phyloP scores from a whole-genome alignment of 257 asterid genomes.

The Perilla frutescens region DNA sequence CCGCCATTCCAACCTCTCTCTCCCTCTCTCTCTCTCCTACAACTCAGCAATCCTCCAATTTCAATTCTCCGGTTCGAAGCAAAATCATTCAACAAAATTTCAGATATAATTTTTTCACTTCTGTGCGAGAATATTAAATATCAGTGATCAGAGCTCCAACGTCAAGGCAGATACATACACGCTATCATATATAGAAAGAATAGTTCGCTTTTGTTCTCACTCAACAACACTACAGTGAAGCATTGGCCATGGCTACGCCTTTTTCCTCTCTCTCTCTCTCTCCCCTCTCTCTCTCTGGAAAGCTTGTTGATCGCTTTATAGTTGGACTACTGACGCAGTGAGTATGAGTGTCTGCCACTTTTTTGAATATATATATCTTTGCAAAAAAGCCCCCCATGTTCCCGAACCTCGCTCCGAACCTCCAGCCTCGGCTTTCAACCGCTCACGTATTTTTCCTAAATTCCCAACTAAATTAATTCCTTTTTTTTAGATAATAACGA shows the following conservation, averaged over 20 bases:
- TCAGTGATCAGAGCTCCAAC: slow-evolving; percentile 28
- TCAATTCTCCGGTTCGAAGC: slow-evolving; percentile 31
- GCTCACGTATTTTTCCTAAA: slow-evolving; percentile 10
- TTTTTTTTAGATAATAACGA: not conserved
- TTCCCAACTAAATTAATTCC: not conserved
- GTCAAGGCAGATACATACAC: slow-evolving; percentile 28
- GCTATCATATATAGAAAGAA: slow-evolving; percentile 21
- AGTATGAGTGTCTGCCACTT: slow-evolving; percentile 39
- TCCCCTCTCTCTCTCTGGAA: slow-evolving; percentile 44
- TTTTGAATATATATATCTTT: slow-evolving; percentile 34
- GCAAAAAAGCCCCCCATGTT: slow-evolving; percentile 40
- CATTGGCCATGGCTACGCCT: slow-evolving; percentile 42
- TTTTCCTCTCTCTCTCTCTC: slow-evolving; percentile 20
- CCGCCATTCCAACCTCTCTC: slow-evolving; percentile 49
- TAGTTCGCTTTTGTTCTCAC: slow-evolving; percentile 32
- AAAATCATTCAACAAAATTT: slow-evolving; percentile 25
- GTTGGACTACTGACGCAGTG: slow-evolving; percentile 33
- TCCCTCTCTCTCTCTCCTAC: slow-evolving; percentile 3
- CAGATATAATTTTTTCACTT: not conserved
- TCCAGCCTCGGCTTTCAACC: slow-evolving; percentile 40
- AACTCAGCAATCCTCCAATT: slow-evolving; percentile 13
- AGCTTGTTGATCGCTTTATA: slow-evolving; percentile 48
- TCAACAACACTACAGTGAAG: slow-evolving; percentile 44
- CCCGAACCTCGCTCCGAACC: slow-evolving; percentile 61
- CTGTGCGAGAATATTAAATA: slow-evolving; percentile 1